These are phyloP conservation scores for Apophysomyces ossiformis DNA, from an alignment of 371 early-diverging fungal genomes.

Conservation along the genomic window DNA sequence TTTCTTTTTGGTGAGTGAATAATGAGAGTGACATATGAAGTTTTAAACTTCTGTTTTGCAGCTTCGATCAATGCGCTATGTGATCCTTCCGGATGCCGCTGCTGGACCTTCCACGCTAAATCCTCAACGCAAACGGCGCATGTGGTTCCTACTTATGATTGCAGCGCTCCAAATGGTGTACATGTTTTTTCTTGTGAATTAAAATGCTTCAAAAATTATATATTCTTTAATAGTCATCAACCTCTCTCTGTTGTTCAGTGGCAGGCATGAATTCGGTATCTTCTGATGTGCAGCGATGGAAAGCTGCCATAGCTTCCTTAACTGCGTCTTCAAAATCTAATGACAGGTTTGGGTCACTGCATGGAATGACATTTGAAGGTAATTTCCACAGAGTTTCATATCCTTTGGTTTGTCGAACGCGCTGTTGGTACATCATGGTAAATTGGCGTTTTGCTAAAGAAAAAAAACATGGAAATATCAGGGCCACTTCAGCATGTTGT, in stretches of 20 bases:
- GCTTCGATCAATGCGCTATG: conserved; percentile 88
- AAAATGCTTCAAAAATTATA: conserved; percentile 17
- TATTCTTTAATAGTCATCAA: conserved; percentile 23
- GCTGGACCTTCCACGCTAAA: conserved; percentile 73
- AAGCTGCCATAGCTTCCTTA: conserved; percentile 52
- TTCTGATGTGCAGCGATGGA: conserved; percentile 48
- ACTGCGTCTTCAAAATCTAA: conserved; percentile 56
- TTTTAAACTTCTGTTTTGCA: conserved; percentile 25
- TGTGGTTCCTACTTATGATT: conserved; percentile 88
- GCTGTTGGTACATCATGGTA: conserved; percentile 53
- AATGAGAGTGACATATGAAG: not conserved
- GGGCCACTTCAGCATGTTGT: too few species aligned
- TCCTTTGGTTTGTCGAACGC: conserved; percentile 35
- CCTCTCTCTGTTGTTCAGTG: conserved; percentile 54
- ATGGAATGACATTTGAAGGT: conserved; percentile 49
- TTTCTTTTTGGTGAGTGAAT: conserved; percentile 57
- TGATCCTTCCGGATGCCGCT: conserved; percentile 86
- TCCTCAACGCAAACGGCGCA: conserved; percentile 80
- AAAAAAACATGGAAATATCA: conserved; percentile 15
- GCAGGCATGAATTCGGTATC: conserved; percentile 62
- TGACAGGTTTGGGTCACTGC: conserved; percentile 47
- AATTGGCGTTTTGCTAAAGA: conserved; percentile 32
- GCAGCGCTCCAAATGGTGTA: conserved; percentile 83
- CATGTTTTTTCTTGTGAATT: conserved; percentile 76
- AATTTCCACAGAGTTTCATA: conserved; percentile 29